Evolutionary conservation across 169 alveolate genomes (phyloP).

Genomic region (Eimeria praecox): DNA sequence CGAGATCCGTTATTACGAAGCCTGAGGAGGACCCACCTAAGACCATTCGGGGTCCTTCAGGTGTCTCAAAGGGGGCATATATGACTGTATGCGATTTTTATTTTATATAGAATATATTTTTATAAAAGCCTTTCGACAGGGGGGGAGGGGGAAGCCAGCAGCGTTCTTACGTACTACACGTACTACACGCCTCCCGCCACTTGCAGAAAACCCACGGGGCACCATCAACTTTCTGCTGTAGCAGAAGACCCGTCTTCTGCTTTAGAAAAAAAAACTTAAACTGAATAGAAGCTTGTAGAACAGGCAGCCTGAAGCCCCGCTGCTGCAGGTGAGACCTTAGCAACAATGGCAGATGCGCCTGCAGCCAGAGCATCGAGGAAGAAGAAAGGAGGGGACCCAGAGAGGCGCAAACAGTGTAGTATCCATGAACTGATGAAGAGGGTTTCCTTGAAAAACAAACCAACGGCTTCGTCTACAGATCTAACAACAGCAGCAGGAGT

Average conservation of each 20-base stretch:
- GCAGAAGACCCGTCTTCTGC: not conserved
- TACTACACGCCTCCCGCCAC: too few relatives aligned
- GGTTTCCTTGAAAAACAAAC: not conserved
- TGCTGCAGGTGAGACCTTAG: not conserved
- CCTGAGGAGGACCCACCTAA: too few relatives aligned
- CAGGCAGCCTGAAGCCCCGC: not conserved
- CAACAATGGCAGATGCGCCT: not conserved
- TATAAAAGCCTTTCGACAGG: too few relatives aligned
- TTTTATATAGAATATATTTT: too few relatives aligned
- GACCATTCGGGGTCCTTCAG: too few relatives aligned
- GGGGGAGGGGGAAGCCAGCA: too few relatives aligned
- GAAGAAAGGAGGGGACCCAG: conserved; percentile 43
- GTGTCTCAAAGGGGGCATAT: too few relatives aligned
- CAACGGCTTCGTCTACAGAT: not conserved
- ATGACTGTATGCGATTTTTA: too few relatives aligned
- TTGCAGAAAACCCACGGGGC: too few relatives aligned
- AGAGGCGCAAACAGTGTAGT: conserved; percentile 37
- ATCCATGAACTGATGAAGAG: conserved; percentile 10
- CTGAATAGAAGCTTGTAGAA: not conserved
- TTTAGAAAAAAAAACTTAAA: not conserved
- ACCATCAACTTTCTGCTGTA: too few relatives aligned
- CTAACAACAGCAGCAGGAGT: not conserved
- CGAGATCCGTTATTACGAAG: too few relatives aligned
- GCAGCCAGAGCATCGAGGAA: not conserved
- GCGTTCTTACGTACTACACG: too few relatives aligned